Conservation (phyloP, 805 yeast species). For the Monosporozyma aerobia region DNA sequence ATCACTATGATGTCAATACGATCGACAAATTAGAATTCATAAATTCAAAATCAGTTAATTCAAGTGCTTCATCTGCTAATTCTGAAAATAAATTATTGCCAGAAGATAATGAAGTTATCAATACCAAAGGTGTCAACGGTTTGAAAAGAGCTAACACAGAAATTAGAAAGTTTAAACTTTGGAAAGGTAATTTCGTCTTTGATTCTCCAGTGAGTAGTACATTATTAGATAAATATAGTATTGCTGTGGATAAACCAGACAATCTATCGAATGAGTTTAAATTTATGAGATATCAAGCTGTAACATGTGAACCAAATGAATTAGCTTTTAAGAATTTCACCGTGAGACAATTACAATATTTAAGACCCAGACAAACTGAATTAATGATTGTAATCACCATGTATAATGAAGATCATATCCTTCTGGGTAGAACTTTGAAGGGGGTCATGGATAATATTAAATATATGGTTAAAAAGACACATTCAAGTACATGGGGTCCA, state of each 20-base stretch:
- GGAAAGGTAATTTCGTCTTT: slow-evolving; percentile 69
- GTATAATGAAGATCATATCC: slow-evolving; percentile 80
- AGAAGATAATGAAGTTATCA: slow-evolving; percentile 3
- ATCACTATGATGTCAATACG: slow-evolving; percentile 17
- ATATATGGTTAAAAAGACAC: slow-evolving; percentile 56
- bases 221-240: slow-evolving; percentile 42
- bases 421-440: slow-evolving; percentile 75
- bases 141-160: slow-evolving; percentile 19
- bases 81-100: slow-evolving; percentile 6
- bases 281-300: slow-evolving; percentile 89
- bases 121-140: background rate
- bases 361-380: slow-evolving; percentile 75
- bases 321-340: slow-evolving; percentile 56
- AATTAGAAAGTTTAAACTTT: slow-evolving; percentile 26
- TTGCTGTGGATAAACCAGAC: slow-evolving; percentile 35
- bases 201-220: slow-evolving; percentile 83
- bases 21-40: slow-evolving; percentile 7
- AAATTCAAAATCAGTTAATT: slow-evolving; percentile 7
- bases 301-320: slow-evolving; percentile 81
- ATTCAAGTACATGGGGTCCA: slow-evolving; percentile 81
- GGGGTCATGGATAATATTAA: slow-evolving; percentile 85
- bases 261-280: slow-evolving; percentile 46
- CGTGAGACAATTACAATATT: slow-evolving; percentile 74
- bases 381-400: slow-evolving; percentile 77
- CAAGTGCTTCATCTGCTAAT: slow-evolving; percentile 7